phyloP scores from a whole-genome alignment of 805 yeast genomes.

The Schizosaccharomyces cryophilus region DNA sequence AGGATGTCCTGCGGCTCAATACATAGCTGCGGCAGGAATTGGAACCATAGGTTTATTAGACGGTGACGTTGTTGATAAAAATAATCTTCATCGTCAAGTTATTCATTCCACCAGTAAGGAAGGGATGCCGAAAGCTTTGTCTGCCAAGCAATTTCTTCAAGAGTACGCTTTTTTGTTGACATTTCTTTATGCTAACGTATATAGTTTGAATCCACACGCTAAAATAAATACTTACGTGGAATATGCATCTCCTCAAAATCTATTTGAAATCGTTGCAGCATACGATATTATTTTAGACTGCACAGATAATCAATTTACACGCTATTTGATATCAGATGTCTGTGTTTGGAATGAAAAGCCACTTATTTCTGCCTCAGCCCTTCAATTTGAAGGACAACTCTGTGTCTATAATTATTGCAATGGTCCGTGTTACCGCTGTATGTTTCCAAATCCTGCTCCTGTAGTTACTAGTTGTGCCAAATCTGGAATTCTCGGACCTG shows the following conservation, averaged over 20 bases:
- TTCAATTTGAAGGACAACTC: slow-evolving; percentile 77
- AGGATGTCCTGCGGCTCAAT: slow-evolving; percentile 75
- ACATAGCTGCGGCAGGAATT: slow-evolving; percentile 69
- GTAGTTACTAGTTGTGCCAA: slow-evolving; percentile 35
- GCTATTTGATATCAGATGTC: slow-evolving; percentile 71
- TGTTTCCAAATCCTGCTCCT: slow-evolving; percentile 57
- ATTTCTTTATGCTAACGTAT: not conserved
- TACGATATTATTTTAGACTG: slow-evolving; percentile 76
- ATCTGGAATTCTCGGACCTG: slow-evolving; percentile 87
- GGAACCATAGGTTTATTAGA: slow-evolving; percentile 68
- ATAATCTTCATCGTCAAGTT: slow-evolving; percentile 77
- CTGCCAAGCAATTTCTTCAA: slow-evolving; percentile 36
- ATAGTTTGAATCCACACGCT: slow-evolving; percentile 44
- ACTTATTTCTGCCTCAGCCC: slow-evolving; percentile 75
- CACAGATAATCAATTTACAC: slow-evolving; percentile 72
- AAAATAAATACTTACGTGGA: slow-evolving; percentile 14
- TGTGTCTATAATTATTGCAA: slow-evolving; percentile 30
- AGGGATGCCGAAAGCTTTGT: slow-evolving; percentile 51
- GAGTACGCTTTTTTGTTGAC: slow-evolving; percentile 6
- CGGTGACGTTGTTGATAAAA: slow-evolving; percentile 56
- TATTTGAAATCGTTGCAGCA: slow-evolving; percentile 31
- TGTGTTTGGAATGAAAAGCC: slow-evolving; percentile 29
- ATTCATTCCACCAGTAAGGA: slow-evolving; percentile 43
- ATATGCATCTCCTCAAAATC: slow-evolving; percentile 26
- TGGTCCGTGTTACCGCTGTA: slow-evolving; percentile 90